These are phyloP conservation scores for Sporothrix schenckii DNA, from an alignment of 2,329 filamentous ascomycete genomes.

Conservation along the genomic window DNA sequence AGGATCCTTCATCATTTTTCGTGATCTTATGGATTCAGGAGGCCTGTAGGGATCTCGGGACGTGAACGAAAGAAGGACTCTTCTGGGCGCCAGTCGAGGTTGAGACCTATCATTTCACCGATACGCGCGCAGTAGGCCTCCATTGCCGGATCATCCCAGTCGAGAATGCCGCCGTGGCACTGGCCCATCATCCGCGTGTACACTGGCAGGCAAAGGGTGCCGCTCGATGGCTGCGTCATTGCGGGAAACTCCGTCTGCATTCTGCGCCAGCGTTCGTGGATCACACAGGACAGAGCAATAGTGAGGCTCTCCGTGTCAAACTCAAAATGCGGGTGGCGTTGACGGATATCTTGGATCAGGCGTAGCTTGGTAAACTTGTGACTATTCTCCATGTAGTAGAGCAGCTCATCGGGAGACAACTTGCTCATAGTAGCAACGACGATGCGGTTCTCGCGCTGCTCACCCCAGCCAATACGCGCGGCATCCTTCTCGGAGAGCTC, in stretches of 20 bases:
- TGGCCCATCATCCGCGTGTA: slow-evolving; percentile 32
- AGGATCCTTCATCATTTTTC: not conserved
- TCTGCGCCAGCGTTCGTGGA: slow-evolving; percentile 35
- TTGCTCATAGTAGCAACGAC: slow-evolving; percentile 50
- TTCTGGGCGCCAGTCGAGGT: slow-evolving; percentile 46
- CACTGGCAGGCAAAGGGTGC: slow-evolving; percentile 31
- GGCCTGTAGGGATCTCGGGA: slow-evolving; percentile 34
- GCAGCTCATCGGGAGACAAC: slow-evolving; percentile 54
- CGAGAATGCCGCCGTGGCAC: slow-evolving; percentile 47
- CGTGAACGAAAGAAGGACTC: slow-evolving; percentile 42
- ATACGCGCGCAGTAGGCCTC: slow-evolving; percentile 41
- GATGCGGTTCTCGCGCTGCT: slow-evolving; percentile 40
- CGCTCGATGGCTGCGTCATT: not conserved
- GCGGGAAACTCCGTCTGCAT: slow-evolving; percentile 30
- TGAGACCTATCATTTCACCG: slow-evolving; percentile 38
- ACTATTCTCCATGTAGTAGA: slow-evolving; percentile 53
- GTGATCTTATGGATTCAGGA: slow-evolving; percentile 30
- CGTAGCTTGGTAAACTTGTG: slow-evolving; percentile 52
- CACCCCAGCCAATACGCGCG: slow-evolving; percentile 41
- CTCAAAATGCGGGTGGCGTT: slow-evolving; percentile 49
- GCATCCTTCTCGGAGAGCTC: slow-evolving; percentile 37
- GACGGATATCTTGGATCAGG: slow-evolving; percentile 49
- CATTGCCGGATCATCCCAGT: slow-evolving; percentile 46
- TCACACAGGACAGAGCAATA: slow-evolving; percentile 35
- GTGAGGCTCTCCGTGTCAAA: slow-evolving; percentile 51